Conservation (phyloP, 352 stramenopile species). For the Pelagophyceae sp. region DNA sequence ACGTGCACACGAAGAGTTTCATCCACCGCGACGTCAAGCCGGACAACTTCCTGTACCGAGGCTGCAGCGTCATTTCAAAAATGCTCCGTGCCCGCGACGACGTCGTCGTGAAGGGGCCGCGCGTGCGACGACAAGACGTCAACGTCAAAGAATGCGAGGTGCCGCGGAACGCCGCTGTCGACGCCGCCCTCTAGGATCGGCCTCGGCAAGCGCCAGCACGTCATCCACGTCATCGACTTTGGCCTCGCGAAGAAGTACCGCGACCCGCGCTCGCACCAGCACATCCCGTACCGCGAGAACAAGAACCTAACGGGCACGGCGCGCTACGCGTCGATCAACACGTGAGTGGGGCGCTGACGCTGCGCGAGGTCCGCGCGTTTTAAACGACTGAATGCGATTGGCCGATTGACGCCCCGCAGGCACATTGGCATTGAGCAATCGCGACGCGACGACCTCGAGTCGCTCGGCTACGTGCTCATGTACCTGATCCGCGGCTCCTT, state of each 20-base stretch:
- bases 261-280: conserved; percentile 76
- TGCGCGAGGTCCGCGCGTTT: too few relatives aligned
- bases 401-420: too few relatives aligned
- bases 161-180: too few relatives aligned
- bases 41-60: conserved; percentile 82
- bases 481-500: conserved; percentile 84
- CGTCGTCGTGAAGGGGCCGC: too few relatives aligned
- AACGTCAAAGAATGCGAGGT: too few relatives aligned
- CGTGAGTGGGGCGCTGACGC: too few relatives aligned
- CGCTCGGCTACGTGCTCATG: conserved; percentile 82
- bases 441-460: conserved; percentile 82
- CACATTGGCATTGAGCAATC: conserved; percentile 58
- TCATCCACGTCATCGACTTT: conserved; percentile 91
- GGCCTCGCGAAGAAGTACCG: conserved; percentile 83
- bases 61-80: too few relatives aligned
- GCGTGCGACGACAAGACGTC: too few relatives aligned
- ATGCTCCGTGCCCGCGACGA: too few relatives aligned
- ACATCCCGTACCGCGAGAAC: conserved; percentile 82
- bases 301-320: conserved; percentile 85
- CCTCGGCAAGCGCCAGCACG: conserved; percentile 68
- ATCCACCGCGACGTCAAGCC: conserved; percentile 91
- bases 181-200: conserved; percentile 60
- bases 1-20: conserved; percentile 84
- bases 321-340: conserved; percentile 85
- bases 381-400: too few relatives aligned